Conservation (phyloP, 371 early-diverging fungal species). For the Mucor plumbeus region DNA sequence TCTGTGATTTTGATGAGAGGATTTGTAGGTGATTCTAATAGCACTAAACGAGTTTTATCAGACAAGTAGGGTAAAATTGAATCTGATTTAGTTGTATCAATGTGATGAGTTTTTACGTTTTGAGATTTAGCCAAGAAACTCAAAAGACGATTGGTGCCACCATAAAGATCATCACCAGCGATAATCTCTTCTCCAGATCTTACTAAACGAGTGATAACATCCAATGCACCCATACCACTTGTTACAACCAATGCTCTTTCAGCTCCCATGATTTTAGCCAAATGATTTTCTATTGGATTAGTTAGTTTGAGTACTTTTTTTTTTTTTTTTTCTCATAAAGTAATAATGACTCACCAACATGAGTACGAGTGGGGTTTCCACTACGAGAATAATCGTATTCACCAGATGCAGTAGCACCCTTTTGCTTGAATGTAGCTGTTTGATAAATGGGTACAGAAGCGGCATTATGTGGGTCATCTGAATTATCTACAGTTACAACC, state of each 20-base stretch:
- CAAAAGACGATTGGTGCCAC: constrained; percentile 87
- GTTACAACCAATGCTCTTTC: constrained; percentile 78
- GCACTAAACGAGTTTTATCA: constrained; percentile 80
- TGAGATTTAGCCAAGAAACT: constrained; percentile 70
- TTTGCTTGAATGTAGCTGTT: constrained; percentile 96
- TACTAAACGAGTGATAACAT: constrained; percentile 82
- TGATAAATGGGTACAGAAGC: constrained; percentile 95
- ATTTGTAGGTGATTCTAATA: constrained; percentile 92
- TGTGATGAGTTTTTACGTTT: constrained; percentile 80
- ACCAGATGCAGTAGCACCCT: constrained; percentile 76
- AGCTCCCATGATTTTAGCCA: constrained; percentile 87
- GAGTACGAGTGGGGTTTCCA: constrained; percentile 91
- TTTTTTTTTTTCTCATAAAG: background rate
- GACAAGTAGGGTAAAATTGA: constrained; percentile 66
- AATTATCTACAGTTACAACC: constrained; percentile 81
- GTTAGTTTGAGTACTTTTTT: no score
- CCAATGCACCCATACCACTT: constrained; percentile 91
- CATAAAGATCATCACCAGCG: constrained; percentile 91
- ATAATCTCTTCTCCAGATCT: constrained; percentile 84
- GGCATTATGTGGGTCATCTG: constrained; percentile 89
- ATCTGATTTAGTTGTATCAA: constrained; percentile 78
- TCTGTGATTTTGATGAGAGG: constrained; percentile 87
- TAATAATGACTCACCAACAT: constrained; percentile 63
- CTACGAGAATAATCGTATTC: constrained; percentile 93
- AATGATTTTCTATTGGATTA: constrained; percentile 69